Conservation (phyloP, 768 basidiomycete species). For the Amanita thiersii region DNA sequence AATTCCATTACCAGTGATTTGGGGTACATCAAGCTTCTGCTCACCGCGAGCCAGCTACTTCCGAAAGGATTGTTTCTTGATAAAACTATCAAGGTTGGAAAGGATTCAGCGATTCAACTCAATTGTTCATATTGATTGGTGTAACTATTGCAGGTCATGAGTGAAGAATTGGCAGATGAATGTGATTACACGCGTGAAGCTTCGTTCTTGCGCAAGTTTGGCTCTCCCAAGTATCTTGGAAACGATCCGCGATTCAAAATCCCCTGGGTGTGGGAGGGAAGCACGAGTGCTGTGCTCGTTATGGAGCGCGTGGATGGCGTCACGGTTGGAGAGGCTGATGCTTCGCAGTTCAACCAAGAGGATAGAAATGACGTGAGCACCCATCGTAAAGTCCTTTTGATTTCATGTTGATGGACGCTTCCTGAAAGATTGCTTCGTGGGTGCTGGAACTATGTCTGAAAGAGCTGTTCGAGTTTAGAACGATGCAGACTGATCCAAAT, state of each 20-base stretch:
- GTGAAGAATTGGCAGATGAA: slow-evolving; percentile 84
- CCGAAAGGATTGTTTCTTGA: slow-evolving; percentile 90
- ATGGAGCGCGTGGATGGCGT: slow-evolving; percentile 82
- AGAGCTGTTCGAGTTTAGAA: slow-evolving; percentile 83
- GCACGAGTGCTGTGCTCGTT: slow-evolving; percentile 77
- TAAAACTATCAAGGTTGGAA: slow-evolving; percentile 65
- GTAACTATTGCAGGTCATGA: slow-evolving; percentile 61
- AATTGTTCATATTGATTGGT: too few relatives aligned
- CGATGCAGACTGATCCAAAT: slow-evolving; percentile 99
- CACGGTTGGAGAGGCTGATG: slow-evolving; percentile 63
- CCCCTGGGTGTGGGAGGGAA: slow-evolving; percentile 80
- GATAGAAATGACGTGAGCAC: slow-evolving; percentile 64
- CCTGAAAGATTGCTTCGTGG: slow-evolving; percentile 77
- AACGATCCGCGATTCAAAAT: slow-evolving; percentile 66
- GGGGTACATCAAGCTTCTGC: slow-evolving; percentile 72
- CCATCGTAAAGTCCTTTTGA: neutral
- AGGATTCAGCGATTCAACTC: neutral
- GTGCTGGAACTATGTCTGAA: slow-evolving; percentile 81
- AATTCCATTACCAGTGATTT: slow-evolving; percentile 85
- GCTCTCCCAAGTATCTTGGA: slow-evolving; percentile 39
- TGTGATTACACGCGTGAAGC: slow-evolving; percentile 89
- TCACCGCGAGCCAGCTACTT: slow-evolving; percentile 73
- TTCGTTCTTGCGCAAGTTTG: slow-evolving; percentile 55
- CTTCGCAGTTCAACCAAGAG: slow-evolving; percentile 46
- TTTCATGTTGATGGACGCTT: neutral